Base-by-base conservation (phyloP, 2,329 filamentous ascomycete species). In the Sphaerostilbella broomeana region DNA sequence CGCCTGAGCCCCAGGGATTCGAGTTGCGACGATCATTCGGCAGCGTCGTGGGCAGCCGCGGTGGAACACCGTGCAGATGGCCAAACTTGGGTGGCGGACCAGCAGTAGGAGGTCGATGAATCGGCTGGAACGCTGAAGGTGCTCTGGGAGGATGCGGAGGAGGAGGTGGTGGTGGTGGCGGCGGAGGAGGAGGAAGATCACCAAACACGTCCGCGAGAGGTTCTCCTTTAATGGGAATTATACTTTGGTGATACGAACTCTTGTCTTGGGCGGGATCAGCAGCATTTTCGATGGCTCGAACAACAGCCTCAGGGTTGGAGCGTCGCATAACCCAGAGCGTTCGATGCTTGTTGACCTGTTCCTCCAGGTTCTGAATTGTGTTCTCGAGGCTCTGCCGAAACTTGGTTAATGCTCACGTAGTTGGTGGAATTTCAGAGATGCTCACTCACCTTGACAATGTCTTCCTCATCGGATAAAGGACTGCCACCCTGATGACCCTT, bases 261-360 rank as follows among this genome's bases (percentile, higher is more conserved):
- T 53, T 57, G 35, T 56, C 51, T 5, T 51, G 40, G n/a, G 53
- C 53, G 11, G 17, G 11, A 5, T 53, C 53, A 2, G 56, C 45
- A 17, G 59, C 50, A 5, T 51, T 59, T 41, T 60, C 57, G 13
- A 62, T 57, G 27, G 56, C 58, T 6, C 53, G 55, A 6, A 53
- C 51, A 20, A 62, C 49, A 1, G 52, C 52, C 16, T 54, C 45
- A 17, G 59, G 51, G 35, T 55, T 54, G 2, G 58, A 46, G 36
- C 60, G 56, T 42, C 59, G 60, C 50, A 56, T 57, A 42, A 58
- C 45, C 60, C 60, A 63, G 32, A 63, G 53, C 5, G 57, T 54
- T 32, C 55, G 60, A 4, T 59, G 52, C 29, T 55, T 56, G 43
- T 60, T 63, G 44, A 61, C 52, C 38, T 64, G 60, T 18, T 57